A percentile compares a stretch with the other conserved stretches of the same genome.
Conservation (phyloP, 108 stramenopile genomes). For the Fragilariopsis cylindrus region DNA sequence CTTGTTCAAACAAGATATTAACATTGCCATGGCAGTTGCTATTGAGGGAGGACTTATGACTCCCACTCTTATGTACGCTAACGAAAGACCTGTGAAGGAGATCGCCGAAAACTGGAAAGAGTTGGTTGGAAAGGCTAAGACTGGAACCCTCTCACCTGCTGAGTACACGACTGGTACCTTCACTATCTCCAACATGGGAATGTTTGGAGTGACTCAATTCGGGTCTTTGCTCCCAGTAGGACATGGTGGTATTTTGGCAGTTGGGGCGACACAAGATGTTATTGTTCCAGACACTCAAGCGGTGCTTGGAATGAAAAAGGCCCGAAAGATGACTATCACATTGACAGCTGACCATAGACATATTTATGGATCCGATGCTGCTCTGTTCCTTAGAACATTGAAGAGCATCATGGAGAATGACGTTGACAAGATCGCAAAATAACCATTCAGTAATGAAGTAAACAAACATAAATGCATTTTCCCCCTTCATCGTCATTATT, state of each 20-base stretch:
- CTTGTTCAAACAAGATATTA: conserved; percentile 93
- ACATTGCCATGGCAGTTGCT: conserved; percentile 98
- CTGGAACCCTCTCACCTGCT: conserved; percentile 81
- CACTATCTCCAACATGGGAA: conserved; percentile 98
- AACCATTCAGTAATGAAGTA: conserved; percentile 3
- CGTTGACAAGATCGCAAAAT: conserved; percentile 40
- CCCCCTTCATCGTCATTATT: not conserved
- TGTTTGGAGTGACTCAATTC: conserved; percentile 96
- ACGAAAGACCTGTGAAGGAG: conserved; percentile 87
- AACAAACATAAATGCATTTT: not conserved
- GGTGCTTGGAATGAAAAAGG: conserved; percentile 88
- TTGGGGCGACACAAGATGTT: conserved; percentile 86
- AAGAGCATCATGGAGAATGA: conserved; percentile 92
- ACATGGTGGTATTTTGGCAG: conserved; percentile 92
- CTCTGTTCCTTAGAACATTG: conserved; percentile 92
- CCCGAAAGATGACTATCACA: conserved; percentile 96
- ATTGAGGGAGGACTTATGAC: conserved; percentile 99
- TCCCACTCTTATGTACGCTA: conserved; percentile 90
- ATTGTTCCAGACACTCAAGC: conserved; percentile 75
- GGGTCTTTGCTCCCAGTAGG: conserved; percentile 94
- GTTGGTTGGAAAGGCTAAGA: conserved; percentile 84
- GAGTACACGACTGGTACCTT: conserved; percentile 96
- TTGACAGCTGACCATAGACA: conserved; percentile 97
- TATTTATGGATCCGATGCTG: conserved; percentile 97
- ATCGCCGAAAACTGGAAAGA: conserved; percentile 94